phyloP scores from a whole-genome alignment of 768 basidiomycete genomes.

The Boletus subparvulus region DNA sequence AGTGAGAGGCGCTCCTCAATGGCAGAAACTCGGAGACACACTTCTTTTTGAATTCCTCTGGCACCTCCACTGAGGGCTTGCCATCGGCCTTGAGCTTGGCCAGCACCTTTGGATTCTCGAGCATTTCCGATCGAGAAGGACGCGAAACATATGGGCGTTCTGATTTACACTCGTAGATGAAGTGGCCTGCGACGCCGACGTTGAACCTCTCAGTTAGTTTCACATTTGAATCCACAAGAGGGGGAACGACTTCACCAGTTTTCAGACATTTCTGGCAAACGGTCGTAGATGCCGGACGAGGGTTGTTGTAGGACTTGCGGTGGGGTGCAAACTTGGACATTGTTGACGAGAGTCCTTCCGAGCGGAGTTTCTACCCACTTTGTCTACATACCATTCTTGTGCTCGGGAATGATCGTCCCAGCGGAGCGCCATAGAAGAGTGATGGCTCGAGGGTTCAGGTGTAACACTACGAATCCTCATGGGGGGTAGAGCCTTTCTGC shows the following conservation, averaged over 20 bases:
- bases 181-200: conserved; percentile 62
- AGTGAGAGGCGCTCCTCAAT: conserved; percentile 1
- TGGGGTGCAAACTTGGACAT: conserved; percentile 88
- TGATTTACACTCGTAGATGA: conserved; percentile 87
- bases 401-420: conserved; percentile 15
- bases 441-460: not conserved
- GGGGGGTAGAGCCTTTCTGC: conserved; percentile 71
- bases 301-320: conserved; percentile 56
- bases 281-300: conserved; percentile 63
- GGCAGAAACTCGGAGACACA: conserved; percentile 34
- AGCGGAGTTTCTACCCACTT: conserved; percentile 11
- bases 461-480: conserved; percentile 33
- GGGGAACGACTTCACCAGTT: conserved; percentile 43
- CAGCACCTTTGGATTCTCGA: conserved; percentile 72
- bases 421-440: not conserved
- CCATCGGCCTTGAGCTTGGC: conserved; percentile 69
- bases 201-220: not conserved
- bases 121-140: conserved; percentile 84
- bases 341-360: not conserved
- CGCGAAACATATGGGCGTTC: conserved; percentile 79
- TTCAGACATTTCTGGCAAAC: conserved; percentile 82
- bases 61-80: conserved; percentile 78
- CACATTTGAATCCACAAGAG: conserved; percentile 3
- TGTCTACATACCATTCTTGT: conserved; percentile 11
- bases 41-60: conserved; percentile 89